Conservation (phyloP, 1,139 yeast species). For the Debaryomycetaceae sp. region DNA sequence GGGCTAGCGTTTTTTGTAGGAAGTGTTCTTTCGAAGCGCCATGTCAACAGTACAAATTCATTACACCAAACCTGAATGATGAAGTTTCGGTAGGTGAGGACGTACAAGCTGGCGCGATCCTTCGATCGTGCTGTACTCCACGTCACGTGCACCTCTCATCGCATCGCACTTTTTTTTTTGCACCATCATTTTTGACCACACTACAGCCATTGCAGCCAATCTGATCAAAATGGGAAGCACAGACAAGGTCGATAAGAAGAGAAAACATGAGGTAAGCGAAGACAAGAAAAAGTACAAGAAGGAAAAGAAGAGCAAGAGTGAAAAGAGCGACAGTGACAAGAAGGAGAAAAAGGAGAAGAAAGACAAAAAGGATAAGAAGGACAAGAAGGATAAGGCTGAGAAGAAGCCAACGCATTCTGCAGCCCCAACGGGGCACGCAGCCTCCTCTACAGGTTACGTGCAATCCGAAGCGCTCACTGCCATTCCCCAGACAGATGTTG, state of each 20-base stretch:
- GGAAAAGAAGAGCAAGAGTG: slow-evolving; percentile 43
- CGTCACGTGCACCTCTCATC: no score
- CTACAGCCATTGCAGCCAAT: not conserved
- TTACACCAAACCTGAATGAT: no score
- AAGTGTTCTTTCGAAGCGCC: no score
- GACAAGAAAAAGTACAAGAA: slow-evolving; percentile 26
- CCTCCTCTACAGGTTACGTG: slow-evolving; percentile 17
- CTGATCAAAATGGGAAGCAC: slow-evolving; percentile 23
- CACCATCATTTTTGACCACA: not conserved
- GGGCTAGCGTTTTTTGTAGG: no score
- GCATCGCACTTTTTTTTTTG: not conserved
- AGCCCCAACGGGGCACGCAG: slow-evolving; percentile 12
- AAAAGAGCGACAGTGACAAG: slow-evolving; percentile 44
- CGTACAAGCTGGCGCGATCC: no score
- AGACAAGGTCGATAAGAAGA: slow-evolving; percentile 39
- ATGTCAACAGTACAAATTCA: no score
- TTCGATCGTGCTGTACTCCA: no score
- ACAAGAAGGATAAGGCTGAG: slow-evolving; percentile 13
- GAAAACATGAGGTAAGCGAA: slow-evolving; percentile 32
- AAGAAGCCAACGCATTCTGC: slow-evolving; percentile 8
- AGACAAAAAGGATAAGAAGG: slow-evolving; percentile 30
- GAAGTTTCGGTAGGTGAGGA: no score
- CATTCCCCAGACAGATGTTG: slow-evolving; percentile 53
- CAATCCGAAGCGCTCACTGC: slow-evolving; percentile 25
- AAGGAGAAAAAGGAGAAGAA: slow-evolving; percentile 35